Base-by-base conservation (phyloP, 2,329 filamentous ascomycete genomes). In the Emericellopsis atlantica region DNA sequence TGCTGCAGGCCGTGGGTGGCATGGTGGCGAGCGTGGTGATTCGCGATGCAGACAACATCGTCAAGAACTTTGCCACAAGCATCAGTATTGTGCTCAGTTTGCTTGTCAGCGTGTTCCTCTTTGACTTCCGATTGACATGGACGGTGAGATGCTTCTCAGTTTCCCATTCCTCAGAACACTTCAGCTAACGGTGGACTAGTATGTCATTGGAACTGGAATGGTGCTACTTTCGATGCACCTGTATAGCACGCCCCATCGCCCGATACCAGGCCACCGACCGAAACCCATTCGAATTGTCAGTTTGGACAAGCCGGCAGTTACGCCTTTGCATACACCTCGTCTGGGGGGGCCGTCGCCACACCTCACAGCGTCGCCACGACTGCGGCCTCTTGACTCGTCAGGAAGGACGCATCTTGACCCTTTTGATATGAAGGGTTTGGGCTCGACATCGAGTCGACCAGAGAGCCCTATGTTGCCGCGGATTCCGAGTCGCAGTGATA, bases 61-160 rank as follows among this genome's bases (percentile, higher is more conserved):
- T 86, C 44, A 94, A 93, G 68, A 95, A 92, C 56, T 89, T 94
- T 61, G 88, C 90, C 5, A 90, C 88, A 5, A 92, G 85, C 52
- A 85, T 94, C 46, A 95, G 87, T 54, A 93, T 96, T 46, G 69
- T 95, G 42, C 65, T 95, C 39, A 93, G 85, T 56, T 88, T 89
- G 47, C 49, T 95, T 12, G 84, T 85, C 40, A 95, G 88, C 54
- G 74, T 94, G 2, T 81, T 78, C 61, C 82, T 95, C 48, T 95
- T 96, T 57, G 74, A 89, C 39, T 86, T 94, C 49, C 62, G 77
- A 37, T 73, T 92, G 35, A 84, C 82, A 1, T 53, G 70, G 22
- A 76, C 78, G 48, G 87, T 93, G 73, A 65, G 83, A 8, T n/a
- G 32, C 2, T 15, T 22, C 6, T 18, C n/a, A 8, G 1, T 11